phyloP scores from a whole-genome alignment of 352 stramenopile species.

The Globisporangium spiculum region DNA sequence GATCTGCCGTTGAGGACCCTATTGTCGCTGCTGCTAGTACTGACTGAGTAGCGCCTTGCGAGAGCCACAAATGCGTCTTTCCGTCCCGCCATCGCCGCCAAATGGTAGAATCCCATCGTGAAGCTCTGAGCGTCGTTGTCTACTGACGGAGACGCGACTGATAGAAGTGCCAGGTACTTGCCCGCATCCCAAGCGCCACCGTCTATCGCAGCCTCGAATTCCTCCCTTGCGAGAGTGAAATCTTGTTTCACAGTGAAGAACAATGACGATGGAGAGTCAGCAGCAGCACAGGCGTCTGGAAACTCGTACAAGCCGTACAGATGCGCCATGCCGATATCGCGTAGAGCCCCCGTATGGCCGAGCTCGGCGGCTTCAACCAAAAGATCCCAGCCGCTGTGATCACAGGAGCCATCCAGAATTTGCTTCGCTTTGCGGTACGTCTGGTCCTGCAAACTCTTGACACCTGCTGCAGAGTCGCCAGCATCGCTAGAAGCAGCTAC shows the following conservation, averaged over 20 bases:
- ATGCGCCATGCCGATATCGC: conserved; percentile 30
- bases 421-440: conserved; percentile 18
- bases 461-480: conserved; percentile 1
- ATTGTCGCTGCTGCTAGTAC: too few relatives aligned
- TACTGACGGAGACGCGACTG: background rate
- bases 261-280: background rate
- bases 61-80: conserved; percentile 59
- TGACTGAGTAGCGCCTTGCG: conserved; percentile 33
- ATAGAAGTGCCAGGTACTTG: conserved; percentile 28
- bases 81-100: conserved; percentile 36
- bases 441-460: conserved; percentile 10
- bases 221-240: conserved; percentile 17
- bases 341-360: conserved; percentile 26
- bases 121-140: conserved; percentile 11
- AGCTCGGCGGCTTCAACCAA: conserved; percentile 35
- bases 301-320: conserved; percentile 31
- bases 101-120: conserved; percentile 44
- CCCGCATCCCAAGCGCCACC: conserved; percentile 20
- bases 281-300: conserved; percentile 18
- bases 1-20: too few relatives aligned
- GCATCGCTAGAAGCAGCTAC: background rate
- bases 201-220: conserved; percentile 23
- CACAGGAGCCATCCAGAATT: conserved; percentile 17
- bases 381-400: conserved; percentile 25
- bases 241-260: conserved; percentile 19